Percentiles rank a stretch among this genome's conserved stretches.
phyloP scores from a whole-genome alignment of 208 protist genomes.

The Leishmania braziliensis region DNA sequence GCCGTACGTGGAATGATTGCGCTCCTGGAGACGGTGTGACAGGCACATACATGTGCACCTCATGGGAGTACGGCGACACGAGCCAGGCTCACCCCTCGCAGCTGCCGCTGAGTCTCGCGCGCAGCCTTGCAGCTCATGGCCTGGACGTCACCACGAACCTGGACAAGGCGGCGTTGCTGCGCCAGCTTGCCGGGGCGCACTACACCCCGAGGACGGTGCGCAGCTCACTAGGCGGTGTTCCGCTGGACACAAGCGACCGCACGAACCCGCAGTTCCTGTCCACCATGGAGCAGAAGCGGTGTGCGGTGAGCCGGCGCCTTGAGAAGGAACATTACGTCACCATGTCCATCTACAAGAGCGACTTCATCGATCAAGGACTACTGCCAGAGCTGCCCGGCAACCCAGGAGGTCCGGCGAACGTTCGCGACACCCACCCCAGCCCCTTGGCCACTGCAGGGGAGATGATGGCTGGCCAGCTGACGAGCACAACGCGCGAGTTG shows the following conservation, averaged over 20 bases:
- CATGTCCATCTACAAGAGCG: slow-evolving; percentile 69
- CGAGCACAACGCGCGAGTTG: slow-evolving; percentile 28
- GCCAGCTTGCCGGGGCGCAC: slow-evolving; percentile 49
- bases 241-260: slow-evolving; percentile 41
- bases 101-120: slow-evolving; percentile 59
- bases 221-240: slow-evolving; percentile 2
- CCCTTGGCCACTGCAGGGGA: slow-evolving; percentile 43
- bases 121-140: slow-evolving; percentile 47
- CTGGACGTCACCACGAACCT: slow-evolving; percentile 39
- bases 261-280: slow-evolving; percentile 74
- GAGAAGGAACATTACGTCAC: slow-evolving; percentile 76
- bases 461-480: slow-evolving; percentile 60
- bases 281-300: slow-evolving; percentile 43
- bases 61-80: slow-evolving; percentile 77
- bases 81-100: slow-evolving; percentile 68
- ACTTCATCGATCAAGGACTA: slow-evolving; percentile 64
- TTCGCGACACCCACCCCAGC: slow-evolving; percentile 42
- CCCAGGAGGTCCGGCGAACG: slow-evolving; percentile 26
- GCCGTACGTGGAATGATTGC: slow-evolving; percentile 7
- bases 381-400: slow-evolving; percentile 77
- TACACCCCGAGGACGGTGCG: background rate
- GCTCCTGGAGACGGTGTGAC: slow-evolving; percentile 6
- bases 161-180: slow-evolving; percentile 66
- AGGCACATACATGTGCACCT: slow-evolving; percentile 60
- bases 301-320: slow-evolving; percentile 56